phyloP scores from a whole-genome alignment of 257 asterid species.

The Capsicum chinense region DNA sequence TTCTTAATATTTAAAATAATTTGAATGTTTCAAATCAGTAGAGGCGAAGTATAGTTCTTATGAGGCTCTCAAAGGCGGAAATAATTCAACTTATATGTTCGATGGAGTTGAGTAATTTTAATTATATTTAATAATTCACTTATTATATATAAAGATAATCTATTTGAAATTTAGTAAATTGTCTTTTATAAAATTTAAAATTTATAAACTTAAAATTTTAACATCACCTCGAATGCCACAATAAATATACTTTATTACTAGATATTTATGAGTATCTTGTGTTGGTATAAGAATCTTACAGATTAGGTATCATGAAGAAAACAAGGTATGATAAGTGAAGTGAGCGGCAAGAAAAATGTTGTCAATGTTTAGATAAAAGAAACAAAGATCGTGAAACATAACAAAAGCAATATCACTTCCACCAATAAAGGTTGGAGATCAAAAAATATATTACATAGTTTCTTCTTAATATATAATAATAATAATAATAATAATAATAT shows the following conservation, averaged over 20 bases:
- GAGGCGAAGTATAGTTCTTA: too few species aligned
- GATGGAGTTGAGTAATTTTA: fast-evolving
- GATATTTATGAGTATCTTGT: not conserved
- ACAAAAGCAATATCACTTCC: slow-evolving; percentile 10
- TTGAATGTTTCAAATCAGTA: too few species aligned
- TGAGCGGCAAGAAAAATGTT: slow-evolving; percentile 18
- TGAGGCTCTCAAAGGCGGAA: too few species aligned
- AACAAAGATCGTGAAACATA: slow-evolving; percentile 9
- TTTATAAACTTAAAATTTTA: too few species aligned
- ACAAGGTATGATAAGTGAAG: slow-evolving; percentile 26
- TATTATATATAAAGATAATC: not conserved
- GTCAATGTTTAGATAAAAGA: not conserved
- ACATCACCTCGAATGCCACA: too few species aligned
- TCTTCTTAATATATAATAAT: too few species aligned
- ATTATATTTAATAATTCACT: not conserved
- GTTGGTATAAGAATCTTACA: not conserved
- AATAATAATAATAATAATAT: too few species aligned
- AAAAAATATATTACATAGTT: not conserved
- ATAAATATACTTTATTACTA: not conserved
- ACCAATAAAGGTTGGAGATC: slow-evolving; percentile 30
- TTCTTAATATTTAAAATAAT: too few species aligned
- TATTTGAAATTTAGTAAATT: not conserved
- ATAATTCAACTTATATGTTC: too few species aligned
- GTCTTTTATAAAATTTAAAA: not conserved
- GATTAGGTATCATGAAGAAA: not conserved